phyloP scores from a whole-genome alignment of 352 stramenopile genomes.

The Pythium inflatum region DNA sequence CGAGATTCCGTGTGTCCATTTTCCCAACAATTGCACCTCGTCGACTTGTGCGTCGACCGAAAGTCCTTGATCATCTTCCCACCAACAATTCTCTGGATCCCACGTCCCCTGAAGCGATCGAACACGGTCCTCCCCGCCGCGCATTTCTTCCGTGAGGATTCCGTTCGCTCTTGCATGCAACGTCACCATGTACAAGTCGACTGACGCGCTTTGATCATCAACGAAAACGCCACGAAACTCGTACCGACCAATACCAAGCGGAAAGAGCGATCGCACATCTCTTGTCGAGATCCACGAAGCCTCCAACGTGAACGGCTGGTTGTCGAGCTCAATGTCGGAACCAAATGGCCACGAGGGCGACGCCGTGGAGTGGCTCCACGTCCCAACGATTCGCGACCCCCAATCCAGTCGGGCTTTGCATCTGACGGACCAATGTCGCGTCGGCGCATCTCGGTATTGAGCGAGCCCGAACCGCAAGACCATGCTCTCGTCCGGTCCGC shows the following conservation, averaged over 20 bases:
- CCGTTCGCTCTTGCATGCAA: neutral
- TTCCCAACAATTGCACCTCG: neutral
- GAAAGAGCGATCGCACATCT: neutral
- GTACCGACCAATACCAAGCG: neutral
- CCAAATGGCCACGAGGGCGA: neutral
- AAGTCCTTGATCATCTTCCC: neutral
- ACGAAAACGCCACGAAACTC: constrained; percentile 1
- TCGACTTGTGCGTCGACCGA: neutral
- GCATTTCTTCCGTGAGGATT: neutral
- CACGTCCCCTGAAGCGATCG: neutral
- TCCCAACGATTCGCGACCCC: neutral
- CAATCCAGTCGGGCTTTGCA: constrained; percentile 16
- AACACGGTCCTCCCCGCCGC: neutral
- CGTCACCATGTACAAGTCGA: neutral
- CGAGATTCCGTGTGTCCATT: neutral
- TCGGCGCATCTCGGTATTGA: neutral
- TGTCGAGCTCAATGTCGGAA: neutral
- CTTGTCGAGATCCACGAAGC: no score
- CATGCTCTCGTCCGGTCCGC: no score
- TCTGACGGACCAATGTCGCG: neutral
- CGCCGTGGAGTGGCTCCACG: constrained; percentile 6
- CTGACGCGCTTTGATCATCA: neutral
- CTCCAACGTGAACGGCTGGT: neutral
- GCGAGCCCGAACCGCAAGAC: constrained; percentile 9
- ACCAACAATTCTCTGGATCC: neutral